Base-by-base conservation (phyloP, 805 yeast species). In the Jamesozyma jinghongensis region DNA sequence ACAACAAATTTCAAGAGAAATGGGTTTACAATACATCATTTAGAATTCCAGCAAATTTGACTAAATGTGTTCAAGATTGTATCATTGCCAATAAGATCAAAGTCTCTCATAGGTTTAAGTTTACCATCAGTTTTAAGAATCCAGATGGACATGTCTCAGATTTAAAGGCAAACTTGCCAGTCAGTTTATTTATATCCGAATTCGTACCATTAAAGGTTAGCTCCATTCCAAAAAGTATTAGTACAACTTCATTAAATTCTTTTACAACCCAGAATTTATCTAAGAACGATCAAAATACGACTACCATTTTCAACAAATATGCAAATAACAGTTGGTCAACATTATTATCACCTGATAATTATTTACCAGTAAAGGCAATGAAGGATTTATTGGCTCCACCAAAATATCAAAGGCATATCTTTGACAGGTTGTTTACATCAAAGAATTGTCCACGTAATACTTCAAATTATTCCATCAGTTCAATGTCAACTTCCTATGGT, bases 101-200 rank as follows among this genome's bases (percentile, higher is more conserved):
- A 59, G 87, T 92, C 12, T 75, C 94, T 41, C 98, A 92, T 65
- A 88, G 87, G 63, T 63, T 92, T 42, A 82, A 85, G 53, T 85
- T 88, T 57, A 78, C 75, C 8, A 76, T 92, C 43, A 81, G 85
- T 1, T 69, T 92, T 47, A 62, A 77, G 32, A 90, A 92, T 56
- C 82, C 94, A 0, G 97, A 87, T 59, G 95, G 95, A 3, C 97
- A 90, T 56, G 79, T 81, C 3, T 85, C 96, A 0, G 97, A 88
- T 59, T 68, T 90, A 38, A 70, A 97, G 26, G 97, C 97, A 0
- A 81, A 96, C 0, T 67, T 90, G 47, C 97, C 97, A 0, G 69
- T 90, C 3, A 74, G 71, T 22, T 59, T 85, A 27, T 85, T 81
- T 59, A 80, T 86, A 19, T 74, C 81, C 4, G 97, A 97, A 5